phyloP scores from a whole-genome alignment of 2,329 filamentous ascomycete species.

The Cordyceps militaris region DNA sequence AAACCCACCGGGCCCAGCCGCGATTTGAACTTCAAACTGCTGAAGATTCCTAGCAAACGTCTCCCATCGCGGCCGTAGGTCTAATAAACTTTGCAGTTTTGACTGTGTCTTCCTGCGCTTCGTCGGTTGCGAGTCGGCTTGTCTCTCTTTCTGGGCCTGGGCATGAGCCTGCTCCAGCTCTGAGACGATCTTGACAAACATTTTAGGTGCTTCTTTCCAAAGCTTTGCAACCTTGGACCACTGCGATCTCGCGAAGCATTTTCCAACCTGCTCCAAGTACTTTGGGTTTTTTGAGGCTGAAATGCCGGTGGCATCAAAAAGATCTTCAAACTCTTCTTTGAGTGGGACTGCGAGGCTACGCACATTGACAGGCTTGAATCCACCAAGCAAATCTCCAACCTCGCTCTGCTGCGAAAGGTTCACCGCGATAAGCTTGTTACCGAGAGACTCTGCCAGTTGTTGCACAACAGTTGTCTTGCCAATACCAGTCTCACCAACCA shows the following conservation, averaged over 20 bases:
- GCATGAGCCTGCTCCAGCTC: conserved; percentile 42
- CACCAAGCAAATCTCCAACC: conserved; percentile 88
- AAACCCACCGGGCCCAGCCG: conserved; percentile 66
- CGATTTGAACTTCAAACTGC: conserved; percentile 73
- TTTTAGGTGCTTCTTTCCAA: conserved; percentile 82
- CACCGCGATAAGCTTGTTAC: conserved; percentile 82
- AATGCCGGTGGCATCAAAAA: conserved; percentile 80
- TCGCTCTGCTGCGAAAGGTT: conserved; percentile 98
- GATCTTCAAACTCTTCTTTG: conserved; percentile 86
- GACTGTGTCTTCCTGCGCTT: conserved; percentile 63
- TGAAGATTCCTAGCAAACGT: conserved; percentile 66
- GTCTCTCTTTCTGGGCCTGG: conserved; percentile 29
- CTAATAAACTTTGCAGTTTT: conserved; percentile 56
- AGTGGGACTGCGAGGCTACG: conserved; percentile 81
- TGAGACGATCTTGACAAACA: conserved; percentile 67
- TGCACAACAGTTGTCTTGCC: conserved; percentile 97
- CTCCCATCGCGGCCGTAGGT: conserved; percentile 66
- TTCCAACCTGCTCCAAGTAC: conserved; percentile 74
- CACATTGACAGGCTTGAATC: conserved; percentile 92
- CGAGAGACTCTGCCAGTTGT: conserved; percentile 76
- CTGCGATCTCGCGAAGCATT: conserved; percentile 71
- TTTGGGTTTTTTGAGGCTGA: conserved; percentile 80
- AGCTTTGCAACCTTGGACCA: conserved; percentile 83
- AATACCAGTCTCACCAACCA: conserved; percentile 98
- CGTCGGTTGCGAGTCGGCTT: conserved; percentile 48